Percentiles rank a stretch among this genome's conserved stretches.
Evolutionary conservation across 495 filamentous ascomycete species (phyloP).

Genomic region (Podospora pseudopauciseta): DNA sequence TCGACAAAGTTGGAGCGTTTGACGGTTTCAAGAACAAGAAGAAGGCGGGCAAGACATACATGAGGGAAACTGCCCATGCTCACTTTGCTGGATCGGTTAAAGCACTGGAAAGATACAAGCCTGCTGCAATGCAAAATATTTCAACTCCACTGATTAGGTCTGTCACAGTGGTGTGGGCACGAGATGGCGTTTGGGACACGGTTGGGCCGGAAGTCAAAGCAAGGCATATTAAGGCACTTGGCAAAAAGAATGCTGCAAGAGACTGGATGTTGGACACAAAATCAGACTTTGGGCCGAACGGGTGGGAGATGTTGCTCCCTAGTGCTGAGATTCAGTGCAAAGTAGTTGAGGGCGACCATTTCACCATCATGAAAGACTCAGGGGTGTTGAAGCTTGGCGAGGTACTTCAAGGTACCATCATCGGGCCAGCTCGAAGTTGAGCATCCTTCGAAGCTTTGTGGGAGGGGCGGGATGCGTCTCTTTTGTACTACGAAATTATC

Average conservation of each 20-base stretch:
- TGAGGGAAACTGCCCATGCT: slow-evolving; percentile 60
- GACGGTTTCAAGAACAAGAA: slow-evolving; percentile 30
- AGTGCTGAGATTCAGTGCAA: slow-evolving; percentile 14
- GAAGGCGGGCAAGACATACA: slow-evolving; percentile 9
- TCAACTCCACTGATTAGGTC: not conserved
- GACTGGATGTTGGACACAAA: slow-evolving; percentile 25
- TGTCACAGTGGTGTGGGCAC: slow-evolving; percentile 16
- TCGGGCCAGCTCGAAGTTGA: not conserved
- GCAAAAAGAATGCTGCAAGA: slow-evolving; percentile 16
- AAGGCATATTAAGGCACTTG: not conserved
- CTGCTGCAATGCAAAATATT: slow-evolving; percentile 27
- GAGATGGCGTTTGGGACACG: slow-evolving; percentile 23
- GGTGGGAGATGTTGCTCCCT: slow-evolving; percentile 19
- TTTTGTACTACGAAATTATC: not conserved
- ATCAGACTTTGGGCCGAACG: slow-evolving; percentile 13
- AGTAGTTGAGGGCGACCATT: slow-evolving; percentile 19
- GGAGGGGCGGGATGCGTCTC: not conserved
- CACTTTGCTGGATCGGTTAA: slow-evolving; percentile 67
- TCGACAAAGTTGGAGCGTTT: slow-evolving; percentile 57
- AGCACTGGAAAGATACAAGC: slow-evolving; percentile 58
- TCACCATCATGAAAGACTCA: slow-evolving; percentile 20
- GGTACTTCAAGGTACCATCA: not conserved
- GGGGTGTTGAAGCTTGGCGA: slow-evolving; percentile 13
- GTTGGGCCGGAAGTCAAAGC: slow-evolving; percentile 8
- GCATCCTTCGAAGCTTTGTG: not conserved